phyloP scores from a whole-genome alignment of 148 eudicot species.

The Linanthus parryae region DNA sequence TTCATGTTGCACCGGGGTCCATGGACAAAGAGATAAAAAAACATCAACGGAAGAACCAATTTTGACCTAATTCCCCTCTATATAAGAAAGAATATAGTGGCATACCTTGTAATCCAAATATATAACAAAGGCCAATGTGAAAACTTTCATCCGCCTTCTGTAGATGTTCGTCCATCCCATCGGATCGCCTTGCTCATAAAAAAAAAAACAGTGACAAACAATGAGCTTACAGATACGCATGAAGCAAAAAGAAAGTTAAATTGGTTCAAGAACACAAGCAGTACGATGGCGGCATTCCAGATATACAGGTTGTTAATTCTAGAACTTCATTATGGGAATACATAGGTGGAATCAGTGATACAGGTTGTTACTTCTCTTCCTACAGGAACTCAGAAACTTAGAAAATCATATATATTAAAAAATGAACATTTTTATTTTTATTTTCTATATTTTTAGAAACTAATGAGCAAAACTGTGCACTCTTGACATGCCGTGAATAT shows the following conservation, averaged over 20 bases:
- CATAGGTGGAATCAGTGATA: too few species aligned
- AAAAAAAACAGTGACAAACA: background rate
- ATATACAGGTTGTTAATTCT: too few species aligned
- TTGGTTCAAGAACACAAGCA: background rate
- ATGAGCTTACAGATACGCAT: background rate
- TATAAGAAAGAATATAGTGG: background rate
- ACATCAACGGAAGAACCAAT: background rate
- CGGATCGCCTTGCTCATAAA: constrained; percentile 10
- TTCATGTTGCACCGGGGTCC: constrained; percentile 18
- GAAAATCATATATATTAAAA: too few species aligned
- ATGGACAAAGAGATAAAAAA: constrained; percentile 1
- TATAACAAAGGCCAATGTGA: constrained; percentile 69
- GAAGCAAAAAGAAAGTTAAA: background rate
- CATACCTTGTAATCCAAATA: constrained; percentile 92
- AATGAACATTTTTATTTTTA: too few species aligned
- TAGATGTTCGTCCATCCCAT: constrained; percentile 88
- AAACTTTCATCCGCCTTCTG: constrained; percentile 81
- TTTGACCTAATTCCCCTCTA: background rate
- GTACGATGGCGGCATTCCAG: background rate
- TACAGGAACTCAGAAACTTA: too few species aligned
- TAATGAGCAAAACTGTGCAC: too few species aligned
- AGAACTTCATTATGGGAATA: too few species aligned
- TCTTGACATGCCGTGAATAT: too few species aligned
- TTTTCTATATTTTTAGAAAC: too few species aligned
- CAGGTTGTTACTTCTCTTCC: too few species aligned